phyloP scores from a whole-genome alignment of 2,329 filamentous ascomycete species.

The Fusarium secorum region DNA sequence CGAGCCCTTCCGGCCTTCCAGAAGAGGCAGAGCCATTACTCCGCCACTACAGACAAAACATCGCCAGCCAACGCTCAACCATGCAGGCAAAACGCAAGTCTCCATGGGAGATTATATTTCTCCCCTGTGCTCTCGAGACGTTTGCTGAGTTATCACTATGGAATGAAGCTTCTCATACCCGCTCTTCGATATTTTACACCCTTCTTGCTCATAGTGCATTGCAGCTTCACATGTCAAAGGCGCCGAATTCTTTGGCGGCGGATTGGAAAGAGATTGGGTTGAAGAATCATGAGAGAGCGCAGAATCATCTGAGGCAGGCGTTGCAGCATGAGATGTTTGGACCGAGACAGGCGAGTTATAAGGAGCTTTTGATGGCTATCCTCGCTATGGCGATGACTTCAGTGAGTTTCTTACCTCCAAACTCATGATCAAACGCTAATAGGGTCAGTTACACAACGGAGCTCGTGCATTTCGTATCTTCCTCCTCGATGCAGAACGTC shows the following conservation, averaged over 20 bases:
- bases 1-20: conserved; percentile 5
- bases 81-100: conserved; percentile 48
- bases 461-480: conserved; percentile 33
- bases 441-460: conserved; percentile 23
- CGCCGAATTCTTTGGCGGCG: conserved; percentile 2
- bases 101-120: conserved; percentile 54
- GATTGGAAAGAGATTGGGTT: conserved; percentile 43
- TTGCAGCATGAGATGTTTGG: conserved; percentile 46
- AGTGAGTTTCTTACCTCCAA: background rate
- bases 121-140: conserved; percentile 52
- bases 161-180: conserved; percentile 49
- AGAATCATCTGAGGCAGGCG: conserved; percentile 46
- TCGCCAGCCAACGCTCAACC: conserved; percentile 39
- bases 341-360: conserved; percentile 51
- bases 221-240: conserved; percentile 44
- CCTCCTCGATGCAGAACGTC: conserved; percentile 53
- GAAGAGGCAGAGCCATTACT: conserved; percentile 41
- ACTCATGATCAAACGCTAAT: fast-evolving
- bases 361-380: conserved; percentile 54
- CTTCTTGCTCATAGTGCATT: conserved; percentile 54
- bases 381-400: conserved; percentile 43
- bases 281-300: conserved; percentile 43
- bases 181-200: conserved; percentile 50
- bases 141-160: conserved; percentile 53
- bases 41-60: conserved; percentile 42